These are phyloP conservation scores for Clonostachys rosea DNA, from an alignment of 2,329 filamentous ascomycete species.

Conservation along the genomic window DNA sequence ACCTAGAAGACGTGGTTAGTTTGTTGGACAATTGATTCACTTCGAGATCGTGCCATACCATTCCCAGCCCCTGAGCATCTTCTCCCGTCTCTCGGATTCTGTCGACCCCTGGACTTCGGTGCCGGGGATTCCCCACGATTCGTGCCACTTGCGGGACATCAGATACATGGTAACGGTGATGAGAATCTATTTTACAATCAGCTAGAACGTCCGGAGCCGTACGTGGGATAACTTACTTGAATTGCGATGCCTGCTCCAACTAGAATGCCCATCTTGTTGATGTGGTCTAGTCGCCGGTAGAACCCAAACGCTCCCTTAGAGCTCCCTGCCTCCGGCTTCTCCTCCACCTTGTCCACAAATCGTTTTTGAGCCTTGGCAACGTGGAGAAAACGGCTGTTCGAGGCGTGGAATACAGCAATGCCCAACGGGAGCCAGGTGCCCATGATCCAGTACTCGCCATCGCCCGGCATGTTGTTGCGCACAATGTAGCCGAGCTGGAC, in stretches of 20 bases:
- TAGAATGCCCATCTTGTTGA: constrained; percentile 36
- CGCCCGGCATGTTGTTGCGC: constrained; percentile 38
- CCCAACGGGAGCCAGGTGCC: constrained; percentile 59
- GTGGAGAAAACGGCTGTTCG: constrained; percentile 56
- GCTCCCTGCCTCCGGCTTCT: background rate
- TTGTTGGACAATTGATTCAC: background rate
- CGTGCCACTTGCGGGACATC: constrained; percentile 58
- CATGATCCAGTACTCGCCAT: constrained; percentile 64
- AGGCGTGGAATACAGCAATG: constrained; percentile 62
- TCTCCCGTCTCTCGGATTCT: constrained; percentile 38
- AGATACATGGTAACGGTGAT: constrained; percentile 55
- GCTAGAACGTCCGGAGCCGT: background rate
- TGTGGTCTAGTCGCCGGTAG: constrained; percentile 30
- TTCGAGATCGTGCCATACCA: constrained; percentile 38
- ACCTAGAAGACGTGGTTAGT: background rate
- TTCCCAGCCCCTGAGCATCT: constrained; percentile 52
- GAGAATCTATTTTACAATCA: constrained; percentile 35
- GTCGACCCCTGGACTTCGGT: constrained; percentile 49
- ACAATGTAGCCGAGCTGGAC: constrained; percentile 31
- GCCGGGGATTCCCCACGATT: constrained; percentile 52
- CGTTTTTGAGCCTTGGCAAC: constrained; percentile 50
- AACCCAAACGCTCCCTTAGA: constrained; percentile 14
- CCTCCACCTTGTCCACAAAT: constrained; percentile 8
- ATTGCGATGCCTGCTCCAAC: constrained; percentile 50
- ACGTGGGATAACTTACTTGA: constrained; percentile 36